phyloP scores from a whole-genome alignment of 257 asterid species.

The Voacanga thouarsii region DNA sequence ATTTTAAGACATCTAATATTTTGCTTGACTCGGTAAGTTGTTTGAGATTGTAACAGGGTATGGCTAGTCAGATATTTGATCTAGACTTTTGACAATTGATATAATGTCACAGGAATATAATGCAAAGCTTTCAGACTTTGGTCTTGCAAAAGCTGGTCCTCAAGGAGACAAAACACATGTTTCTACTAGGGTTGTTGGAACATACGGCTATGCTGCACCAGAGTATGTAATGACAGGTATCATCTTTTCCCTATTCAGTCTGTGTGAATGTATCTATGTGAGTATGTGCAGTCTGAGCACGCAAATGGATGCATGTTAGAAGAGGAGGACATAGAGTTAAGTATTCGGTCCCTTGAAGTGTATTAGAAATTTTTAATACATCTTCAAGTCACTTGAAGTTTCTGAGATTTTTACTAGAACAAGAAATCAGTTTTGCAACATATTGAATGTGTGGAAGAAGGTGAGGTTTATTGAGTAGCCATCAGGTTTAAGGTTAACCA shows the following conservation, averaged over 20 bases:
- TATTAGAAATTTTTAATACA: neutral
- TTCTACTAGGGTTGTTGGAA: constrained; percentile 87
- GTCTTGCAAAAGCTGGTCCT: constrained; percentile 97
- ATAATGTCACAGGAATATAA: constrained; percentile 61
- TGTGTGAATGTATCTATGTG: too few relatives aligned
- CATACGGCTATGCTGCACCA: constrained; percentile 95
- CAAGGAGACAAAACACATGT: constrained; percentile 95
- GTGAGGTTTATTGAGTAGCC: neutral
- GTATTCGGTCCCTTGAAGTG: neutral
- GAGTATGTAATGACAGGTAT: constrained; percentile 98
- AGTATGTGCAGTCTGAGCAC: too few relatives aligned
- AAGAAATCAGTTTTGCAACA: too few relatives aligned
- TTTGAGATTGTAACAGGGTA: neutral
- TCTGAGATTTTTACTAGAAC: neutral
- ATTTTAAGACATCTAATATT: constrained; percentile 94
- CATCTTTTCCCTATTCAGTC: neutral
- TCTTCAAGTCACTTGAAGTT: neutral
- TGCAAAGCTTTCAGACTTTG: constrained; percentile 92
- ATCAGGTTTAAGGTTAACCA: neutral
- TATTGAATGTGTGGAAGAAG: neutral
- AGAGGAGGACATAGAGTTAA: neutral
- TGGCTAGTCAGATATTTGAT: neutral
- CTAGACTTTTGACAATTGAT: neutral
- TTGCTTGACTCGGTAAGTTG: constrained; percentile 74
- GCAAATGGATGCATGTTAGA: neutral